Evolutionary conservation across 768 basidiomycete genomes (phyloP).

Genomic region (Tylopilus plumbeoviolaceoides): DNA sequence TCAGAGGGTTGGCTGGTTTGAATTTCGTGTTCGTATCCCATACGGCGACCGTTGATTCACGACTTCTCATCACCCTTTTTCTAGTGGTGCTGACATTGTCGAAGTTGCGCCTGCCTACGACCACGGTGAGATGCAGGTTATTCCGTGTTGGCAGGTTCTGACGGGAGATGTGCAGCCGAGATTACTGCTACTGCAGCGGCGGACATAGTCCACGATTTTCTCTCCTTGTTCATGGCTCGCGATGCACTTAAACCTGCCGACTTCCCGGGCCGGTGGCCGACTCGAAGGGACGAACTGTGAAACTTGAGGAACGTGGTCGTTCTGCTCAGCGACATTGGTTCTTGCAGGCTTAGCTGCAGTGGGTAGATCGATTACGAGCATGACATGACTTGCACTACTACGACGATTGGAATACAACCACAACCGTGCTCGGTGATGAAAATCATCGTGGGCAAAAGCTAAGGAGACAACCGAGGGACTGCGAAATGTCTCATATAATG

Average conservation of each 20-base stretch:
- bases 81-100: constrained; percentile 22
- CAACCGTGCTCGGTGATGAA: background rate
- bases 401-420: constrained; percentile 67
- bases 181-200: constrained; percentile 43
- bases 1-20: constrained; percentile 73
- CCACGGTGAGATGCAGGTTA: constrained; percentile 15
- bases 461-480: background rate
- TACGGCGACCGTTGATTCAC: background rate
- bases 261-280: constrained; percentile 4
- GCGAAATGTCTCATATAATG: constrained; percentile 5
- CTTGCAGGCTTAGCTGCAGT: no score
- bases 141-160: background rate
- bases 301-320: no score
- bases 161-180: constrained; percentile 24
- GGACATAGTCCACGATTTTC: constrained; percentile 43
- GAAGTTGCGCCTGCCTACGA: constrained; percentile 28
- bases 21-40: constrained; percentile 60
- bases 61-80: background rate
- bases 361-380: background rate
- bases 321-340: no score
- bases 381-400: background rate
- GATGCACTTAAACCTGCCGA: constrained; percentile 20
- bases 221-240: constrained; percentile 35
- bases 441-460: background rate
- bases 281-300: constrained; percentile 22